These are phyloP conservation scores for Calvatia gigantea DNA, from an alignment of 768 basidiomycete species.

Conservation along the genomic window DNA sequence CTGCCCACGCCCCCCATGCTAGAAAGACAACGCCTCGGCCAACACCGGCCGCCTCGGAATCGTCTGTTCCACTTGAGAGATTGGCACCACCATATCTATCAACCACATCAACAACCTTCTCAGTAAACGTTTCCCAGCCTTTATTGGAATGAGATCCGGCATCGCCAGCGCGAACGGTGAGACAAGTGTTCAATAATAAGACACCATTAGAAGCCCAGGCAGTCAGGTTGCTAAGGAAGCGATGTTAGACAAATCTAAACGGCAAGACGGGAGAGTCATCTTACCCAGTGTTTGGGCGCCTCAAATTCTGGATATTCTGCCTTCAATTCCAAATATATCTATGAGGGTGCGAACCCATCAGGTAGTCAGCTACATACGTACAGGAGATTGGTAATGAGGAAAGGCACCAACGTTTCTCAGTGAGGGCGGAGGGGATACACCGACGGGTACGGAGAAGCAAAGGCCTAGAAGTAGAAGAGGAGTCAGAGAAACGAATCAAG, in stretches of 20 bases:
- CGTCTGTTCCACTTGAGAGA: constrained; percentile 31
- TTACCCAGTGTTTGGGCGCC: constrained; percentile 81
- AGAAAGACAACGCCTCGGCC: constrained; percentile 77
- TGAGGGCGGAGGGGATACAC: constrained; percentile 75
- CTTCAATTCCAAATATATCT: constrained; percentile 89
- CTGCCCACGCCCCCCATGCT: constrained; percentile 88
- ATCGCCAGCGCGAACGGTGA: constrained; percentile 75
- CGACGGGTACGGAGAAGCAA: constrained; percentile 86
- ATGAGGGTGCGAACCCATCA: constrained; percentile 8
- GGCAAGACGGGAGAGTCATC: constrained; percentile 20
- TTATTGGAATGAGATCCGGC: constrained; percentile 80
- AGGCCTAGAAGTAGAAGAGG: constrained; percentile 51
- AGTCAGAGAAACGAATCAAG: constrained; percentile 10
- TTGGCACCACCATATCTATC: constrained; percentile 75
- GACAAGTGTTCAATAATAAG: constrained; percentile 86
- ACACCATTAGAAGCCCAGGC: constrained; percentile 86
- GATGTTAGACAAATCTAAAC: constrained; percentile 8
- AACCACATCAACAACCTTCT: constrained; percentile 71
- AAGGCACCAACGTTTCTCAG: constrained; percentile 63
- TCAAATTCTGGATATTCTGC: constrained; percentile 78
- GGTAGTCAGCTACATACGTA: constrained; percentile 13
- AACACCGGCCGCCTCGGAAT: constrained; percentile 36
- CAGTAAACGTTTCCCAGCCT: constrained; percentile 93
- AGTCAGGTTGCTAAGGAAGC: constrained; percentile 61
- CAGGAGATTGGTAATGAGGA: not conserved